A percentile compares a stretch with the other conserved stretches of the same genome.
phyloP scores from a whole-genome alignment of 371 early-diverging fungal species.

The Rhizopus stolonifer region DNA sequence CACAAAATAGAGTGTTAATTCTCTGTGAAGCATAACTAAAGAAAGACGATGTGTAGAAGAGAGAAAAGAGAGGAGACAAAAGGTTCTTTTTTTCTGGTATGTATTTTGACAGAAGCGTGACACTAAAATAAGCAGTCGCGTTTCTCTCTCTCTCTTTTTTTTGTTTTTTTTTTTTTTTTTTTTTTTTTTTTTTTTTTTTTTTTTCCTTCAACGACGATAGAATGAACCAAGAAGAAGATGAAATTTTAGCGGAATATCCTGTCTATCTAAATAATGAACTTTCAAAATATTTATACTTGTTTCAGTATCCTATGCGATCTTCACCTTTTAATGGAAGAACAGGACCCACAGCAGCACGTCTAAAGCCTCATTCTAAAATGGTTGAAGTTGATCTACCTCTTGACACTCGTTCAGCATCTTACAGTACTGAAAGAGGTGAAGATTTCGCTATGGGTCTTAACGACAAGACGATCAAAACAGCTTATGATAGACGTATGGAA shows the following conservation, averaged over 20 bases:
- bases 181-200: neutral
- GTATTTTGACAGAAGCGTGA: too few relatives aligned
- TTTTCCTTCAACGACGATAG: neutral
- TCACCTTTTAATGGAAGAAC: conserved; percentile 44
- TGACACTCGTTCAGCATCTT: conserved; percentile 66
- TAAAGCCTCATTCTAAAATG: conserved; percentile 78
- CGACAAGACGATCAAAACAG: conserved; percentile 68
- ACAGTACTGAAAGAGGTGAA: conserved; percentile 77
- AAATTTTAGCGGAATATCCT: conserved; percentile 74
- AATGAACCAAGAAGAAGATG: conserved; percentile 58
- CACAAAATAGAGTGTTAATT: too few relatives aligned
- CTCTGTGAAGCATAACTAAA: too few relatives aligned
- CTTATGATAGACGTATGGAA: conserved; percentile 59
- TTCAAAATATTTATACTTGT: conserved; percentile 68
- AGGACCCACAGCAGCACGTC: conserved; percentile 67
- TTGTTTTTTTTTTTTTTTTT: neutral
- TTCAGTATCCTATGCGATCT: conserved; percentile 83
- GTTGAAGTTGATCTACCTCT: conserved; percentile 89
- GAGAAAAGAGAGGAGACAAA: too few relatives aligned
- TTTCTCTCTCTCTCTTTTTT: neutral
- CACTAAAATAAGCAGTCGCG: too few relatives aligned
- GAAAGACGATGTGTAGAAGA: too few relatives aligned
- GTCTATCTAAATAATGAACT: conserved; percentile 74
- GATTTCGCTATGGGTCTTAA: conserved; percentile 78
- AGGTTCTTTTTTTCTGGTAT: too few relatives aligned